A percentile compares a stretch with the other conserved stretches of the same genome.
Evolutionary conservation across 2,329 filamentous ascomycete genomes (phyloP).

Genomic region (Pyrenophora teres): DNA sequence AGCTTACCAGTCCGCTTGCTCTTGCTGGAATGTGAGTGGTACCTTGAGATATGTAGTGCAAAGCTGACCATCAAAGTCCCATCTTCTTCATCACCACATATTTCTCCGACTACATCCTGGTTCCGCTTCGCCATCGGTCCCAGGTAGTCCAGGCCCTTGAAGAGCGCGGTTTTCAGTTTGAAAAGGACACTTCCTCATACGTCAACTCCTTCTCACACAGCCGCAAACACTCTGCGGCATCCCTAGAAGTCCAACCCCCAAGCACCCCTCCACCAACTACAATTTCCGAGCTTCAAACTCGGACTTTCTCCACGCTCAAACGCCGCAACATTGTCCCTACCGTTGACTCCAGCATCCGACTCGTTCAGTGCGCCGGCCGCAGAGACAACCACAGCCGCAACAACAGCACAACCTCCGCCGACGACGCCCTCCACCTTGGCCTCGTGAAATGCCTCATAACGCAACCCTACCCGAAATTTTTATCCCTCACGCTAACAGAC

Average conservation of each 20-base stretch:
- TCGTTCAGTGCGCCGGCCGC: slow-evolving; percentile 81
- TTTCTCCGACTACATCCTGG: slow-evolving; percentile 95
- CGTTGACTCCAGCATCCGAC: slow-evolving; percentile 68
- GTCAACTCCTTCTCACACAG: slow-evolving; percentile 60
- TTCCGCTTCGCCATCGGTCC: slow-evolving; percentile 73
- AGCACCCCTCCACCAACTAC: slow-evolving; percentile 77
- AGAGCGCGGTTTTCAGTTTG: slow-evolving; percentile 81
- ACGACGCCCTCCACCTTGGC: slow-evolving; percentile 53
- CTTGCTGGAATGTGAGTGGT: slow-evolving; percentile 76
- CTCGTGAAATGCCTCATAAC: slow-evolving; percentile 56
- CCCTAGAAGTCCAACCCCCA: slow-evolving; percentile 56
- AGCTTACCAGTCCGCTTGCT: slow-evolving; percentile 87
- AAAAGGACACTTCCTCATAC: slow-evolving; percentile 65
- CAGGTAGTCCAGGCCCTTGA: slow-evolving; percentile 79
- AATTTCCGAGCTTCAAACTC: slow-evolving; percentile 76
- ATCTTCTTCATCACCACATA: slow-evolving; percentile 99
- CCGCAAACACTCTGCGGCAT: slow-evolving; percentile 53
- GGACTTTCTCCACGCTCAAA: slow-evolving; percentile 83
- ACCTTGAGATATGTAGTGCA: background rate
- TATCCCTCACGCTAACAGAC: slow-evolving; percentile 73
- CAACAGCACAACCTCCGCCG: slow-evolving; percentile 42
- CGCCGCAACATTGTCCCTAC: slow-evolving; percentile 74
- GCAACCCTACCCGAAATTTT: slow-evolving; percentile 65
- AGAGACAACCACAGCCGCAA: slow-evolving; percentile 45
- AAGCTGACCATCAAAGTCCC: slow-evolving; percentile 56